phyloP scores from a whole-genome alignment of 169 alveolate species.

The Eimeria necatrix region DNA sequence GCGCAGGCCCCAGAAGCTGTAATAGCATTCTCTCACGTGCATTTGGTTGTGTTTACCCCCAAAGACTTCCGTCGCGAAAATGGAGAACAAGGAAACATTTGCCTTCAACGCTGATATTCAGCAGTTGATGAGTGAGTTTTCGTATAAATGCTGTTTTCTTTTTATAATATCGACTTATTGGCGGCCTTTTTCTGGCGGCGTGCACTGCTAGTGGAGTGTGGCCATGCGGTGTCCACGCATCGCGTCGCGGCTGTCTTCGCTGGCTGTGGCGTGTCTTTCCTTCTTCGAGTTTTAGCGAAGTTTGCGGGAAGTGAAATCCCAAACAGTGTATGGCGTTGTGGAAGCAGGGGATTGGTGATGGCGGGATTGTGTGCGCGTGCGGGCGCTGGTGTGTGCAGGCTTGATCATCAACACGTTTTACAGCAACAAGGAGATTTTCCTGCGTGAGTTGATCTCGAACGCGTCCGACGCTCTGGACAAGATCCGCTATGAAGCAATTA shows the following conservation, averaged over 20 bases:
- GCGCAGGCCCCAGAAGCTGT: slow-evolving; percentile 74
- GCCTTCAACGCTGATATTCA: slow-evolving; percentile 99
- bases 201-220: too few relatives aligned
- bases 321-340: too few relatives aligned
- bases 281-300: too few relatives aligned
- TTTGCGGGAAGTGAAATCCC: too few relatives aligned
- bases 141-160: background rate
- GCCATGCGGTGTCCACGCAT: too few relatives aligned
- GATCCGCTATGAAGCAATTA: slow-evolving; percentile 98
- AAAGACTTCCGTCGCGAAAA: slow-evolving; percentile 52
- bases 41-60: slow-evolving; percentile 11
- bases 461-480: slow-evolving; percentile 99
- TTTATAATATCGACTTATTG: background rate
- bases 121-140: slow-evolving; percentile 95
- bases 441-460: slow-evolving; percentile 99
- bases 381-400: background rate
- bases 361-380: too few relatives aligned
- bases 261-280: too few relatives aligned
- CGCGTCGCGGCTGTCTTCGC: background rate
- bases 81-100: slow-evolving; percentile 94
- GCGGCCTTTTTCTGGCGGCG: too few relatives aligned
- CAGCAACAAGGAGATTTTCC: slow-evolving; percentile 99
- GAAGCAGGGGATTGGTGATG: too few relatives aligned
- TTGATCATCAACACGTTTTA: slow-evolving; percentile 99
- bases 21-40: background rate